Percentiles rank a stretch among this genome's conserved stretches.
Conservation (phyloP, 306 rosid species). For the Cucumis sativus region Cucumber_9930_V3 NC_026655.2:8674501-8675000, state of each 20-base stretch:
- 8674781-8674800: neutral
- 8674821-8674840: neutral
- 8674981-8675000: neutral
- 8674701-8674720: neutral
- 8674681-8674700: neutral
- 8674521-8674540: neutral
- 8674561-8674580: neutral
- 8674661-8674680: neutral
- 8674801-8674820: neutral
- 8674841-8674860: neutral
- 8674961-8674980: neutral
- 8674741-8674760: neutral
- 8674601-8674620: neutral
- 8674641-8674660: neutral
- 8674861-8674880: neutral
- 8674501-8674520: neutral
- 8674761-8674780: neutral
- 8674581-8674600: neutral
- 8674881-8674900: neutral
- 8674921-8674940: neutral
- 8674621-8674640: neutral
- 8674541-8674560: neutral
- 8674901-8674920: neutral
- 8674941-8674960: neutral
- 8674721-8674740: neutral